Percentiles rank a stretch among this genome's conserved stretches.
Conservation (phyloP, 352 stramenopile genomes). For the Blastocystis sp. region DNA sequence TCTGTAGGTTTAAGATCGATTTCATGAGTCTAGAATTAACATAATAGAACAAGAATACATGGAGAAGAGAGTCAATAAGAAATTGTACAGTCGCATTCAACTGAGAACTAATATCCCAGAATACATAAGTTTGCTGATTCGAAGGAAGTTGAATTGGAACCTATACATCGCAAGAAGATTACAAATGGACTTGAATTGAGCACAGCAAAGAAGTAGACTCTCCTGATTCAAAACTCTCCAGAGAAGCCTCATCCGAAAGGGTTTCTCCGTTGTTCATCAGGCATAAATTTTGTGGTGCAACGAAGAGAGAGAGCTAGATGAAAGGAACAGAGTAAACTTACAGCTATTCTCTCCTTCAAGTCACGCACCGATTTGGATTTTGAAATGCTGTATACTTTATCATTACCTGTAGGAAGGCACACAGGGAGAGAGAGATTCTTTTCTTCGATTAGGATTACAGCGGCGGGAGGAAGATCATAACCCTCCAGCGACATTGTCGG, state of each 20-base stretch:
- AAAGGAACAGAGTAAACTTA: background rate
- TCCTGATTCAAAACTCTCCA: background rate
- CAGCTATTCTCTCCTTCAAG: constrained; percentile 50
- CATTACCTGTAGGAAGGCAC: constrained; percentile 24
- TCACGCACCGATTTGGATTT: constrained; percentile 11
- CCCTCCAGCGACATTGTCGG: constrained; percentile 3
- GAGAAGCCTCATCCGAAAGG: background rate
- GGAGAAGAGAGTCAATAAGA: background rate
- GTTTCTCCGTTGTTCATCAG: background rate
- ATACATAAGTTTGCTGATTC: background rate
- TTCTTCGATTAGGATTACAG: constrained; percentile 11
- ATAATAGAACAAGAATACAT: background rate
- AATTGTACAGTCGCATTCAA: constrained; percentile 47
- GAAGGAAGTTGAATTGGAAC: background rate
- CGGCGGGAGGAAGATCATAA: constrained; percentile 2
- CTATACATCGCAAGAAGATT: background rate
- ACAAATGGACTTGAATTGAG: constrained; percentile 6
- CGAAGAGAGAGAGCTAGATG: constrained; percentile 48
- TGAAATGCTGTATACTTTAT: constrained; percentile 41
- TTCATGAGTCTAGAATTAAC: background rate
- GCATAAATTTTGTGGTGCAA: constrained; percentile 13
- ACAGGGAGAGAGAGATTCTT: background rate
- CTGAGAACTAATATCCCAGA: constrained; percentile 57
- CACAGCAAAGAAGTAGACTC: background rate
- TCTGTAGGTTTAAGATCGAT: background rate